phyloP scores from a whole-genome alignment of 2,329 filamentous ascomycete genomes.

The Cladophialophora exuberans region DNA sequence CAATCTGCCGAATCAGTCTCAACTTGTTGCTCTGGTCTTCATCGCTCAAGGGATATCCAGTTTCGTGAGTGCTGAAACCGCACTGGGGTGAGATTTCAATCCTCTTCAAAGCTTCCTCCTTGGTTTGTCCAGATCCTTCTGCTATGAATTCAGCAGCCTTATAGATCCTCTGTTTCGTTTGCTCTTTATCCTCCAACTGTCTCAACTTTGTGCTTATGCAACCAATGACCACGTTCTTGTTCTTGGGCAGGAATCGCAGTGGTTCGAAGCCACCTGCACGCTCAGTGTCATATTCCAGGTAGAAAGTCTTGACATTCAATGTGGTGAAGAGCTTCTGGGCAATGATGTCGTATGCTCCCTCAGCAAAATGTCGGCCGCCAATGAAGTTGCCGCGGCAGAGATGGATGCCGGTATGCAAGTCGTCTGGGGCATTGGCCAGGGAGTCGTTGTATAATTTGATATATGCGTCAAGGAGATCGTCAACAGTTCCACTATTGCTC shows the following conservation, averaged over 20 bases:
- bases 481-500: constrained; percentile 66
- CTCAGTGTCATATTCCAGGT: constrained; percentile 66
- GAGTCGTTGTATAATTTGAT: constrained; percentile 73
- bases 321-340: constrained; percentile 63
- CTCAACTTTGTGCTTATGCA: constrained; percentile 63
- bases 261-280: constrained; percentile 65
- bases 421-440: constrained; percentile 60
- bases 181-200: constrained; percentile 61
- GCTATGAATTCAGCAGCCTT: constrained; percentile 67
- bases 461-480: constrained; percentile 70
- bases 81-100: constrained; percentile 68
- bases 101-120: constrained; percentile 67
- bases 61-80: constrained; percentile 70
- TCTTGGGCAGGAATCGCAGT: constrained; percentile 57
- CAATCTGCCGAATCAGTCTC: constrained; percentile 65
- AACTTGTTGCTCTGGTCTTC: constrained; percentile 72
- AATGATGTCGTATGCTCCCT: constrained; percentile 66
- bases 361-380: constrained; percentile 61
- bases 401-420: constrained; percentile 74
- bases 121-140: constrained; percentile 62
- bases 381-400: constrained; percentile 68
- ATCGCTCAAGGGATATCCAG: constrained; percentile 66
- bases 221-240: constrained; percentile 63
- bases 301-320: constrained; percentile 64
- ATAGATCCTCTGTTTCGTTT: constrained; percentile 58